phyloP scores from a whole-genome alignment of 352 stramenopile genomes.

The Globisporangium nagaii region DNA sequence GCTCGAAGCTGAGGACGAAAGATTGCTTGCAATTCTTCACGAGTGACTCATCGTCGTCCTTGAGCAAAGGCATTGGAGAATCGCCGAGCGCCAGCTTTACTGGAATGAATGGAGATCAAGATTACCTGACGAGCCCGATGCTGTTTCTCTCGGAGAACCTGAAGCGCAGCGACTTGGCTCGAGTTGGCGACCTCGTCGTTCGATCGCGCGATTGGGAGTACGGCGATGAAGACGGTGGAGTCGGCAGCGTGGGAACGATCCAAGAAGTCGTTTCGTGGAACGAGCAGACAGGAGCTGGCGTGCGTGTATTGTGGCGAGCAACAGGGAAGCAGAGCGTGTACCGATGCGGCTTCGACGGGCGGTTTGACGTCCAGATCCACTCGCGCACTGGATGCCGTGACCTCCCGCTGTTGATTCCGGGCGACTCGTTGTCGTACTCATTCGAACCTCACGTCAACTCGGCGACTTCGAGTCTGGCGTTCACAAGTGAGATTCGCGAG shows the following conservation, averaged over 20 bases:
- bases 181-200: slow-evolving; percentile 45
- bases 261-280: slow-evolving; percentile 52
- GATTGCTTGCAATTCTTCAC: slow-evolving; percentile 25
- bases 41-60: background rate
- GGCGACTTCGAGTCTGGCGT: background rate
- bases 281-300: slow-evolving; percentile 35
- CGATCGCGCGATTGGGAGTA: slow-evolving; percentile 69
- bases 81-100: slow-evolving; percentile 13
- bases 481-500: slow-evolving; percentile 13
- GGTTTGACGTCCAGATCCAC: slow-evolving; percentile 54
- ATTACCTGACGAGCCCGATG: slow-evolving; percentile 18
- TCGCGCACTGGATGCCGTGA: slow-evolving; percentile 12
- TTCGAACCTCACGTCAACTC: slow-evolving; percentile 14
- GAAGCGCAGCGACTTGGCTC: slow-evolving; percentile 23
- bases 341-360: slow-evolving; percentile 51
- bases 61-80: background rate
- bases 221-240: slow-evolving; percentile 62
- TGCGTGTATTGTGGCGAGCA: slow-evolving; percentile 51
- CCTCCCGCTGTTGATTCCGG: slow-evolving; percentile 39
- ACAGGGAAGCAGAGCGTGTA: slow-evolving; percentile 39
- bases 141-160: slow-evolving; percentile 35
- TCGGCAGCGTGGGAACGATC: slow-evolving; percentile 49
- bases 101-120: slow-evolving; percentile 27
- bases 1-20: slow-evolving; percentile 31
- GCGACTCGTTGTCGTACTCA: slow-evolving; percentile 30